phyloP scores from a whole-genome alignment of 2,329 filamentous ascomycete species.

The Microcera coccophila region DNA sequence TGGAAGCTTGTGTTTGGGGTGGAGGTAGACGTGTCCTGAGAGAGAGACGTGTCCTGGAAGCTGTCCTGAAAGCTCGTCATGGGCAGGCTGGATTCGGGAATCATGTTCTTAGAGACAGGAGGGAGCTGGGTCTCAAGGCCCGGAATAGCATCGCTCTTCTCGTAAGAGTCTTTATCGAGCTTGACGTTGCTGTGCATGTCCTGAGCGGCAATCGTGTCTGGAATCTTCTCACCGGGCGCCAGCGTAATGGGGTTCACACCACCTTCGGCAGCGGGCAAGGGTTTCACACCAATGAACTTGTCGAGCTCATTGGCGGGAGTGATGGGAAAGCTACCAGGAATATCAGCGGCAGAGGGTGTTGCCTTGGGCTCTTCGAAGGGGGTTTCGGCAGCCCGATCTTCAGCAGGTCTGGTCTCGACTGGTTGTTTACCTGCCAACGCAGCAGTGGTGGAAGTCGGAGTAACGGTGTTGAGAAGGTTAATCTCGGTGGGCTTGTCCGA shows the following conservation, averaged over 20 bases:
- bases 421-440: slow-evolving; percentile 12
- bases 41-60: slow-evolving; percentile 44
- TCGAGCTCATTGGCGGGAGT: slow-evolving; percentile 58
- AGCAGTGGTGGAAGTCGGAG: not conserved
- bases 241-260: slow-evolving; percentile 77
- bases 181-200: slow-evolving; percentile 68
- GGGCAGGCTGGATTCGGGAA: slow-evolving; percentile 79
- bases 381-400: slow-evolving; percentile 8
- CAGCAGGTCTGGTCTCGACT: slow-evolving; percentile 10
- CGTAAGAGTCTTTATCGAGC: slow-evolving; percentile 81
- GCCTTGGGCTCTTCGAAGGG: slow-evolving; percentile 14
- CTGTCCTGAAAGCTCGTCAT: slow-evolving; percentile 45
- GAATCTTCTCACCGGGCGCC: slow-evolving; percentile 75
- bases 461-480: not conserved
- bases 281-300: slow-evolving; percentile 55
- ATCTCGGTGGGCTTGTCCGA: slow-evolving; percentile 7
- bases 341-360: slow-evolving; percentile 36
- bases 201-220: slow-evolving; percentile 63
- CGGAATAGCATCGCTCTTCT: slow-evolving; percentile 66
- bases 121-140: slow-evolving; percentile 51
- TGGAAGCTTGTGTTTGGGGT: too few species aligned
- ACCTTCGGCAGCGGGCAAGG: slow-evolving; percentile 59
- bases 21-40: slow-evolving; percentile 50
- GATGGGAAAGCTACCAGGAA: slow-evolving; percentile 54
- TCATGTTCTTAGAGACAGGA: slow-evolving; percentile 58